Evolutionary conservation across 2,329 filamentous ascomycete species (phyloP), one percentile per base, ranked within the genome.

Genomic region (Talaromyces pinophilus): DNA sequence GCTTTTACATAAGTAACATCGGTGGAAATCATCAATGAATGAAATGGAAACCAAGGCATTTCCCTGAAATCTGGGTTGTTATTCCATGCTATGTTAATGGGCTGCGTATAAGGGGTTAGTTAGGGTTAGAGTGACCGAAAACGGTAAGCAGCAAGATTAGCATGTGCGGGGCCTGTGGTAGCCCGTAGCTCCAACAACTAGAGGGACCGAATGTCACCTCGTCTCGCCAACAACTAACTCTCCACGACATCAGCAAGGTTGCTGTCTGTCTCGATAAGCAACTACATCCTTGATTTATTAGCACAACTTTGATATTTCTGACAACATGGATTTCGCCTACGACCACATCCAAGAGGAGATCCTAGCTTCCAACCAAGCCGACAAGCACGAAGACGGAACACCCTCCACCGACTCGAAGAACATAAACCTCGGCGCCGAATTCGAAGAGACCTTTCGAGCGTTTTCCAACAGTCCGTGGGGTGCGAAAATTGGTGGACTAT

Each of bases 361-460:
- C 62, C 85, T 92, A 71, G 69, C 77, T 69, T 83, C 86, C 46
- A 85, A 87, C 72, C 83, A 88, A 66, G 68, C 72, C 59, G 69
- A 73, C 40, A 77, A 80, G 42, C 81, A 84, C 69, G 80, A 82
- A 68, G 80, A 82, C 52, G 78, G 78, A 57, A 76, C 82, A 59
- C 76, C 55, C 72, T 72, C 28, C 64, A 72, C 59, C 70, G 75
- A 67, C 72, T 73, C 67, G 73, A 73, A 66, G 68, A 80, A 78
- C 71, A 77, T 77, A 72, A 82, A 89, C 62, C 85, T 99, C 71
- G 96, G 96, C 76, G 86, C 88, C 71, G 95, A 99, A 75, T 86
- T 99, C 69, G 92, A 97, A 80, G 92, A 97, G 79, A 95, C 94
- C 6, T 97, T 98, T 84, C 93, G 92, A 75, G 93, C 93, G 28